Evolutionary conservation across 2,329 filamentous ascomycete species (phyloP), one percentile per base, ranked within the genome.

Genomic region (Ceratocystis eucalypticola): DNA sequence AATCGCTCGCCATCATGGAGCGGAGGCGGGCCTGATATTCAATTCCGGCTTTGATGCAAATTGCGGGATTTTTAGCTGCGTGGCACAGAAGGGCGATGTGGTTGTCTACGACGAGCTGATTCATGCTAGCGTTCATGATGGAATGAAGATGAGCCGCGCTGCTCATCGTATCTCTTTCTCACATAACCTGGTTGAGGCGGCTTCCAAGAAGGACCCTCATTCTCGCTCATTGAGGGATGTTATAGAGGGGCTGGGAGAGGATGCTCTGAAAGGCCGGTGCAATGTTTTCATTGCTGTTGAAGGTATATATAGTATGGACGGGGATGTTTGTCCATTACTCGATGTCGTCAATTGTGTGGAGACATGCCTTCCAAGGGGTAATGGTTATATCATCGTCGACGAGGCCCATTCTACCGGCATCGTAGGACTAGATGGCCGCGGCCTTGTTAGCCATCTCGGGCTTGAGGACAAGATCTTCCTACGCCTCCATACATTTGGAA

Each of bases 281-380:
- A 85, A 83, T 69, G 79, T 90, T 2, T 88, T 91, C 69, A 73
- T 91, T n/a, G 84, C 83, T 0, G 78, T 89, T 0, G 88, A 91
- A 70, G 83, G 81, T 0, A 77, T 91, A 0, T 93, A 94, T 73
- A 91, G 88, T 73, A 94, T 94, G 89, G 89, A 93, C 65, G 89
- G 89, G 0, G 88, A 92, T 70, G 75, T 89, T 20, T 83, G 83
- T 0, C 87, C 86, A 0, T 75, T 94, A 10, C 71, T 72, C 10
- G 79, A 84, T 5, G 82, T 92, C 20, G 79, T 88, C 1, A 73
- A 78, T 0, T 76, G 82, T 3, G 80, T 88, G 0, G 80, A 87
- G 50, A 73, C 76, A 0, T 71, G 81, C 0, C 74, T 91, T 0
- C 83, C 85, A 0, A 68, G 68, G 0, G 79, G 79, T 0, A 89